phyloP scores from a whole-genome alignment of 202 grass and related monocot species.

The Saccharum hybrid region DNA sequence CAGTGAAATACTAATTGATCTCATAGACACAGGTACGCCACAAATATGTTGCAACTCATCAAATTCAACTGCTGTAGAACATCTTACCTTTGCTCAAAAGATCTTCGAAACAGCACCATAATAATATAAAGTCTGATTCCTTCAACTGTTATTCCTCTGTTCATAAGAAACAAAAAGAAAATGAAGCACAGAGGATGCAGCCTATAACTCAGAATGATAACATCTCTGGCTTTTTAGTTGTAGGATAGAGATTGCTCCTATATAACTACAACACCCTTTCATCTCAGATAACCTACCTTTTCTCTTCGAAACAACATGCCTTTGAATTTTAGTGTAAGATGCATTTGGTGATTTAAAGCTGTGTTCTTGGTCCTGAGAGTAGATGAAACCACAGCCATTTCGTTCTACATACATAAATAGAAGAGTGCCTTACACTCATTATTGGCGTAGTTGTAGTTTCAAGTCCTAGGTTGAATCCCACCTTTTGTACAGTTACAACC shows the following conservation, averaged over 20 bases:
- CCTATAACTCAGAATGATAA: neutral
- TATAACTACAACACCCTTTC: neutral
- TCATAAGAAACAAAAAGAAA: neutral
- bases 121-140: neutral
- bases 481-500: neutral
- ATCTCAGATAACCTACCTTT: neutral
- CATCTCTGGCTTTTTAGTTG: neutral
- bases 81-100: no score
- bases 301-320: neutral
- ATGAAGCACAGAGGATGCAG: neutral
- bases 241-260: neutral
- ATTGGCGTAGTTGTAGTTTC: neutral
- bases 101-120: no score
- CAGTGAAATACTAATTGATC: no score
- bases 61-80: no score
- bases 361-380: neutral
- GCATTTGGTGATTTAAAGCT: neutral
- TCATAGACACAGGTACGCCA: no score
- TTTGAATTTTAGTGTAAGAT: neutral
- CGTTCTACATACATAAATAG: no score
- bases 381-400: no score
- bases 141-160: neutral
- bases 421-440: neutral
- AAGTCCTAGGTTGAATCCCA: conserved; percentile 18
- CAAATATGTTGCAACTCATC: no score